Conservation (phyloP, 1,284 basidiomycete genomes). For the Ganoderma lucidum region DNA sequence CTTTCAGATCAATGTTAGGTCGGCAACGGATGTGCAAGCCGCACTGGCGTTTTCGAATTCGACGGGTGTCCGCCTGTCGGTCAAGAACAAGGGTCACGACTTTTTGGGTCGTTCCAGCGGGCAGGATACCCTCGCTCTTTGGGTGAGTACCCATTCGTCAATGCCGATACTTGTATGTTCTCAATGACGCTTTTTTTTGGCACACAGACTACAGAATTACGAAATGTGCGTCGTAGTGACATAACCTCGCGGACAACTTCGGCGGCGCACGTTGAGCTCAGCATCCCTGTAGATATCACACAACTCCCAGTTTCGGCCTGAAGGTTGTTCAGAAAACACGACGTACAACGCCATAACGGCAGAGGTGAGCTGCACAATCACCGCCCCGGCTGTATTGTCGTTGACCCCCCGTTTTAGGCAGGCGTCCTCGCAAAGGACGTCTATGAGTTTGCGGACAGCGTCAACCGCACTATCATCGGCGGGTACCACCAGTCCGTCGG, state of each 20-base stretch:
- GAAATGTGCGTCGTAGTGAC: constrained; percentile 33
- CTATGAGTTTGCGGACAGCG: constrained; percentile 42
- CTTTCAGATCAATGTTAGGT: constrained; percentile 43
- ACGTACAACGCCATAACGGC: constrained; percentile 39
- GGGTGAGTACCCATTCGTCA: constrained; percentile 37
- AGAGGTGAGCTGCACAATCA: constrained; percentile 31
- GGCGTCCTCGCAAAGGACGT: constrained; percentile 40
- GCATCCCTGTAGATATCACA: constrained; percentile 31
- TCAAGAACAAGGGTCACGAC: constrained; percentile 53
- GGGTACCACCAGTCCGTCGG: constrained; percentile 44
- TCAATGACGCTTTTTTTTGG: neutral
- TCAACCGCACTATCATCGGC: constrained; percentile 44
- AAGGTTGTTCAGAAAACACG: constrained; percentile 31
- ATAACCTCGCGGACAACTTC: neutral
- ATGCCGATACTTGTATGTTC: neutral
- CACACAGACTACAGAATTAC: constrained; percentile 36
- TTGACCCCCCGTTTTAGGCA: constrained; percentile 23
- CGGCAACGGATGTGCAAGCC: constrained; percentile 41
- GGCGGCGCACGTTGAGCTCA: neutral
- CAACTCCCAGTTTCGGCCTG: constrained; percentile 34
- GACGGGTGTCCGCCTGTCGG: constrained; percentile 46
- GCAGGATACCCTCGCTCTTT: constrained; percentile 41
- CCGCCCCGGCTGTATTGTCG: neutral
- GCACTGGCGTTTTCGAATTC: constrained; percentile 43
- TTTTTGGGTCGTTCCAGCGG: constrained; percentile 48